These are phyloP conservation scores for Dipteronia dyeriana DNA, from an alignment of 345 rosid species.

Conservation along the genomic window DNA sequence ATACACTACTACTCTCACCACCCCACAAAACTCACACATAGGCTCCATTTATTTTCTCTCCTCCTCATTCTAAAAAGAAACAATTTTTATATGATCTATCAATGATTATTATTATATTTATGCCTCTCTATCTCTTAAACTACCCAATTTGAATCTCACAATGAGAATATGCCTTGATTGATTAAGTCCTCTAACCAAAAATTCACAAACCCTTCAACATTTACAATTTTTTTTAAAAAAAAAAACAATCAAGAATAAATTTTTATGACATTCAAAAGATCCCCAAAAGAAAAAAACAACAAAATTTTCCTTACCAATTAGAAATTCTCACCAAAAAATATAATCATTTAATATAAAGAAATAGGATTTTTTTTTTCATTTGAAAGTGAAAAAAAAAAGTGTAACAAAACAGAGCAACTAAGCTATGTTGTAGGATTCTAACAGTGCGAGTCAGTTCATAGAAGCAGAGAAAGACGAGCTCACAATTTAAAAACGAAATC, in stretches of 20 bases:
- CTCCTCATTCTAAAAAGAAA: no score
- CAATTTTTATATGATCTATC: no score
- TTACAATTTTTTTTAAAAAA: neutral
- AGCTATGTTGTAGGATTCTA: neutral
- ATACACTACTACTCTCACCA: conserved; percentile 53
- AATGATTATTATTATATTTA: no score
- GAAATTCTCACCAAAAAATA: conserved; percentile 18
- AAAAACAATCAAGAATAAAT: neutral
- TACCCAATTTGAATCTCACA: no score
- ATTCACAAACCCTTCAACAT: neutral
- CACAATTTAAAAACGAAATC: no score
- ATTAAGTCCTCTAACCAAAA: neutral
- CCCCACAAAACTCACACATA: conserved; percentile 58
- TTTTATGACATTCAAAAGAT: no score
- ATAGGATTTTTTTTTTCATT: neutral
- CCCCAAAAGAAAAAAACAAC: neutral
- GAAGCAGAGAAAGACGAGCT: no score
- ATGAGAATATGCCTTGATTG: no score
- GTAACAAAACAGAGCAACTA: neutral
- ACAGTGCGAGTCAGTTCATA: conserved; percentile 8
- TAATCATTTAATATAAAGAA: conserved; percentile 28
- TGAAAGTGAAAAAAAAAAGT: neutral
- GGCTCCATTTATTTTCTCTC: conserved; percentile 44
- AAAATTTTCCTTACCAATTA: conserved; percentile 18
- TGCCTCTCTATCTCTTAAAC: no score